Base-by-base conservation (phyloP, 2,329 filamentous ascomycete species). In the Cladobotryum mycophilum region DNA sequence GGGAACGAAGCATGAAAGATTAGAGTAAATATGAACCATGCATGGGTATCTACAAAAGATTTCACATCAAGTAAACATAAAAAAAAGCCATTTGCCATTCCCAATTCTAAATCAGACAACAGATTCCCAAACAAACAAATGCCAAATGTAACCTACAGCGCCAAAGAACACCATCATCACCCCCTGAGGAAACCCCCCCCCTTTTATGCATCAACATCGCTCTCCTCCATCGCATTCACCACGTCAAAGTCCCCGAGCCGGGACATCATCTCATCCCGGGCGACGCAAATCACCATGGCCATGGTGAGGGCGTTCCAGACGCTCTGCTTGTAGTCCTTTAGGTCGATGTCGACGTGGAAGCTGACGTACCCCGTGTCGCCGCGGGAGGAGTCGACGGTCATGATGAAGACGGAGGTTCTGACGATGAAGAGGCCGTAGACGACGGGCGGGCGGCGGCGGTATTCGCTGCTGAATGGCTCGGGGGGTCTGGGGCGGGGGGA, bases 231-330 rank as follows among this genome's bases (percentile, higher is more conserved):
- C 2, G 53, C 51, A 4, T 59, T 55, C 40, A 61, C 42, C 35
- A 61, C 55, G 45, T 69, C 62, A 59, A 73, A 73, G 53, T 72
- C 67, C 2, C 58, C 59, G 17, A 56, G 45, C 41, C 68, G 60
- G 6, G 56, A 50, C 42, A 65, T 67, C 48, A 73, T 58, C 48
- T 71, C 67, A 44, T 74, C 70, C 13, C 71, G 63, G 4, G 71
- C 71, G 48, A 69, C 55, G 48, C 71, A 74, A 2, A 66, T 64
- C 11, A 65, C 65, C 18, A 71, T 62, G 8, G 70, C 72, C 9
- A 72, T 48, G 4, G 72, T 74, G 36, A 74, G 56, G 2, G 70
- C 72, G 54, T 74, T 74, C 72, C 72, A 74, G 18, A 74, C 64
- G 47, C 70, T 67, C 56, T 74, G 70, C 15, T 64, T 60, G 11